Conservation (phyloP, 1,284 basidiomycete species). For the Stereum hirsutum region DNA sequence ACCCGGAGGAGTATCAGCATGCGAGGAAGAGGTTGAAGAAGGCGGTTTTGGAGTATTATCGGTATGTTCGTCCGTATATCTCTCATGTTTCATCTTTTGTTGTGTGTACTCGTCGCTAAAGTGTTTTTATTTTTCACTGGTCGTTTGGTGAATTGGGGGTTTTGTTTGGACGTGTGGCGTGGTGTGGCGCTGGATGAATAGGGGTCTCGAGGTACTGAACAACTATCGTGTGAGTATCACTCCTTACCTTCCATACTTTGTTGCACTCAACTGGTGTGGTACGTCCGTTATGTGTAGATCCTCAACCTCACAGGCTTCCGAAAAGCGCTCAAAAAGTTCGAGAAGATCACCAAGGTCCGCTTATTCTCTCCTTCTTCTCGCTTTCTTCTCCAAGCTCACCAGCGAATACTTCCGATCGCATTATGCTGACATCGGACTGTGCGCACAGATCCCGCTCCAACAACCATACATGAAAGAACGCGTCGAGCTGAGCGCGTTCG, state of each 20-base stretch:
- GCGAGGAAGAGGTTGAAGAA: slow-evolving; percentile 80
- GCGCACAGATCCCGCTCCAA: slow-evolving; percentile 43
- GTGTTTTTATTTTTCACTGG: no score
- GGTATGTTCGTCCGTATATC: slow-evolving; percentile 20
- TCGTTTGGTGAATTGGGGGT: no score
- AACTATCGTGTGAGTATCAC: slow-evolving; percentile 69
- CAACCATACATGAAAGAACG: slow-evolving; percentile 70
- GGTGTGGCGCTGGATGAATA: no score
- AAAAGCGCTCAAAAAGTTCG: slow-evolving; percentile 91
- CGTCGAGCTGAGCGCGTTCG: slow-evolving; percentile 57
- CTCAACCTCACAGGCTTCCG: slow-evolving; percentile 87
- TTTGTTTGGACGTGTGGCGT: no score
- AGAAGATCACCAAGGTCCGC: slow-evolving; percentile 69
- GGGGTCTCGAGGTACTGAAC: slow-evolving; percentile 68
- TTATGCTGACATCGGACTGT: neutral
- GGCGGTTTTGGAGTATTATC: slow-evolving; percentile 82
- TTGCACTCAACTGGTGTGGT: neutral
- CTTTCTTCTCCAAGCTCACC: neutral
- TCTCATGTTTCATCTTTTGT: no score
- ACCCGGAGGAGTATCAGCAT: slow-evolving; percentile 74
- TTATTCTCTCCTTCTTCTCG: neutral
- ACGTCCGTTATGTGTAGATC: slow-evolving; percentile 35
- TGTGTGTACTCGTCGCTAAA: no score
- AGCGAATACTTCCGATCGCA: no score
- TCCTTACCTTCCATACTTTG: neutral